These are phyloP conservation scores for Beta macrorhiza DNA, from an alignment of 179 eudicot genomes.

Conservation along the genomic window DNA sequence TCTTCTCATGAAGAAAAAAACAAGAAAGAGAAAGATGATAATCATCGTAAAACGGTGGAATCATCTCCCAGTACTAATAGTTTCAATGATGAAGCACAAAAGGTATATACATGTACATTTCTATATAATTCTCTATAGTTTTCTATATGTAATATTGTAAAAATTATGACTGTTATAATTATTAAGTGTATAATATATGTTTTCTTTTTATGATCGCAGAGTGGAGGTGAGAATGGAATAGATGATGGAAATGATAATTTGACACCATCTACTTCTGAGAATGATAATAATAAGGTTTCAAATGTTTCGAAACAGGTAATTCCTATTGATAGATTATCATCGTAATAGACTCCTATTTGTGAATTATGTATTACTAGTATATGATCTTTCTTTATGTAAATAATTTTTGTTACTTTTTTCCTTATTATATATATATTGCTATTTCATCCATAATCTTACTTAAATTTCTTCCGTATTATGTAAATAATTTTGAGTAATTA, in stretches of 20 bases:
- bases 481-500: not conserved
- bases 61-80: conserved; percentile 4
- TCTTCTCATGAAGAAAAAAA: conserved; percentile 7
- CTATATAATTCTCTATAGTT: not conserved
- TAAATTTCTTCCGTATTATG: not conserved
- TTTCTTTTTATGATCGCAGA: not conserved
- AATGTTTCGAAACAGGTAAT: conserved; percentile 12
- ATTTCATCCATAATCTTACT: not conserved
- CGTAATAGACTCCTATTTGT: too few relatives aligned
- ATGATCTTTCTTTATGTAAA: too few relatives aligned
- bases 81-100: not conserved
- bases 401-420: too few relatives aligned
- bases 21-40: not conserved
- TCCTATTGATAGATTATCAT: not conserved
- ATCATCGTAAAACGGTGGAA: not conserved
- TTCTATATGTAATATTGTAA: not conserved
- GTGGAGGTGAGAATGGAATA: not conserved
- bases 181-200: too few relatives aligned
- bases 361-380: too few relatives aligned
- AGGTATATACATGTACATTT: conserved; percentile 5
- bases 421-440: not conserved
- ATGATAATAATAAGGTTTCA: not conserved
- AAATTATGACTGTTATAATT: too few relatives aligned
- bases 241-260: not conserved
- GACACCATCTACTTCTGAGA: not conserved